A percentile compares a stretch with the other conserved stretches of the same genome.
Conservation (phyloP, 768 basidiomycete species). For the Phanerodontia chrysosporium region DNA sequence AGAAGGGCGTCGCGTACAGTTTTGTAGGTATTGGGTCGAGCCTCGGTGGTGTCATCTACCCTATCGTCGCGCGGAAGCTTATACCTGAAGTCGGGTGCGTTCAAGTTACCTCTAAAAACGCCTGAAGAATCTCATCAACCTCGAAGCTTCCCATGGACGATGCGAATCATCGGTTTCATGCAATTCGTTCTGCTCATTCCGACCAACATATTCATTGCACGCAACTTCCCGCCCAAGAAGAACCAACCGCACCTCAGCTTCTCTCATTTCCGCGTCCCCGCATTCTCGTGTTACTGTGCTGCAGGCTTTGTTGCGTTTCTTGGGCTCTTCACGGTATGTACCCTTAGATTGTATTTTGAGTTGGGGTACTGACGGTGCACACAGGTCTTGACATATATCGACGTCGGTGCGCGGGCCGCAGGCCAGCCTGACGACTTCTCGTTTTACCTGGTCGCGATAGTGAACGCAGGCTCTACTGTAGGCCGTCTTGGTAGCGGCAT, state of each 20-base stretch:
- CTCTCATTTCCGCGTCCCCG: conserved; percentile 45
- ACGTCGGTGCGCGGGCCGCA: conserved; percentile 45
- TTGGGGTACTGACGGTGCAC: background rate
- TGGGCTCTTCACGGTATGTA: conserved; percentile 57
- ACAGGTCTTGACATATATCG: conserved; percentile 63
- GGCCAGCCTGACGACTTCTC: conserved; percentile 49
- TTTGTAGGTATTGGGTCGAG: conserved; percentile 61
- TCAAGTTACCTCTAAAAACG: background rate
- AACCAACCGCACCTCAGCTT: conserved; percentile 56
- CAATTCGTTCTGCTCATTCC: conserved; percentile 46
- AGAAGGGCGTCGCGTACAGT: conserved; percentile 54
- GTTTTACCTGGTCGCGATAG: conserved; percentile 65
- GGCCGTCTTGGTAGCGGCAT: conserved; percentile 56
- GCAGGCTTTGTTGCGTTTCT: conserved; percentile 58
- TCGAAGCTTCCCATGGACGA: conserved; percentile 69
- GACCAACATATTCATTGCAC: conserved; percentile 41
- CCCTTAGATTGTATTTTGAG: no score
- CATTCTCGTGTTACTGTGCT: conserved; percentile 54
- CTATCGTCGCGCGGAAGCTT: conserved; percentile 54
- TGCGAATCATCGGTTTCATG: conserved; percentile 67
- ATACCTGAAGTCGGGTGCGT: conserved; percentile 52
- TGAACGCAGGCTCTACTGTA: conserved; percentile 61
- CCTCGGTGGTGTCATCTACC: conserved; percentile 64
- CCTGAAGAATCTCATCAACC: background rate
- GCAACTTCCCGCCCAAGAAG: conserved; percentile 51